These are phyloP conservation scores for Suillus lakei DNA, from an alignment of 768 basidiomycete genomes.

Conservation along the genomic window DNA sequence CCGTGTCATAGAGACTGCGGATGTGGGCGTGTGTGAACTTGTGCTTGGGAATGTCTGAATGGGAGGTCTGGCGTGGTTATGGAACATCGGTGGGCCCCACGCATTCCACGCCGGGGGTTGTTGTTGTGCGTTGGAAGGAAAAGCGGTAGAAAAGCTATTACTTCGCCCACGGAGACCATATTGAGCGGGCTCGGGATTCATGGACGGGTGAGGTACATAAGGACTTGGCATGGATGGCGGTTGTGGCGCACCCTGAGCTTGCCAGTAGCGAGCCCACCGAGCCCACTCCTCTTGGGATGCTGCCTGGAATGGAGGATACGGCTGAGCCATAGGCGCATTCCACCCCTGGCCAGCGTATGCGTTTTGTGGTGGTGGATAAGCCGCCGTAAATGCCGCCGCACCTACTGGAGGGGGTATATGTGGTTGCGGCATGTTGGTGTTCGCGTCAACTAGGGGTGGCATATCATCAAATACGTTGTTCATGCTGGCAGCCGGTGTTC, in stretches of 20 bases:
- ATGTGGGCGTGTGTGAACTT: slow-evolving; percentile 26
- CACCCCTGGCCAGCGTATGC: slow-evolving; percentile 18
- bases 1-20: background rate
- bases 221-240: slow-evolving; percentile 32
- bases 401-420: slow-evolving; percentile 31
- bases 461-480: slow-evolving; percentile 25
- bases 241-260: slow-evolving; percentile 11
- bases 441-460: slow-evolving; percentile 30
- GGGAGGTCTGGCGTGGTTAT: slow-evolving; percentile 22
- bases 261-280: slow-evolving; percentile 12
- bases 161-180: slow-evolving; percentile 10
- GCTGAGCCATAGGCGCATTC: background rate
- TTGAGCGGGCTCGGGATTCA: slow-evolving; percentile 10
- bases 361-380: slow-evolving; percentile 17
- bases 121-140: slow-evolving; percentile 17
- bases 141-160: slow-evolving; percentile 7
- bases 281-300: slow-evolving; percentile 11
- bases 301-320: slow-evolving; percentile 4
- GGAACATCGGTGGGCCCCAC: slow-evolving; percentile 24
- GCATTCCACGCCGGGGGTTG: slow-evolving; percentile 11
- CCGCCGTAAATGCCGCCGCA: slow-evolving; percentile 24
- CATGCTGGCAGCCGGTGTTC: slow-evolving; percentile 21
- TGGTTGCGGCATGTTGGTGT: slow-evolving; percentile 5
- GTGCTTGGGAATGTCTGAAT: slow-evolving; percentile 17
- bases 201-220: slow-evolving; percentile 31